These are phyloP conservation scores for Hypoxylon crocopeplum DNA, from an alignment of 495 filamentous ascomycete species.

Conservation along the genomic window DNA sequence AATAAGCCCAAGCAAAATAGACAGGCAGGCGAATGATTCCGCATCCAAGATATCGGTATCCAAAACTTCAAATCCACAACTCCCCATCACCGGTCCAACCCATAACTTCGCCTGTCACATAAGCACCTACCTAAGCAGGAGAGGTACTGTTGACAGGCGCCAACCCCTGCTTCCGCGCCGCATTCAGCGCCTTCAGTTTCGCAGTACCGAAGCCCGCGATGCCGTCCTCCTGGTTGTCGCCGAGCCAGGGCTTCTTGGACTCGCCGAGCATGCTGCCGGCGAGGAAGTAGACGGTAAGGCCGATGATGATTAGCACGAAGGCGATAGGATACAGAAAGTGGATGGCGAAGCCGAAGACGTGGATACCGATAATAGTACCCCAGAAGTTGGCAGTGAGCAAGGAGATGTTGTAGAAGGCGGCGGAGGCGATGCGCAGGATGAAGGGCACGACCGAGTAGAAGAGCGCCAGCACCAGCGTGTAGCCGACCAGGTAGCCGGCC, in stretches of 20 bases:
- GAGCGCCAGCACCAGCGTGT: constrained; percentile 77
- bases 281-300: constrained; percentile 82
- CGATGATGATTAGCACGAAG: constrained; percentile 87
- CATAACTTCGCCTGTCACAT: not conserved
- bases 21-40: too few relatives aligned
- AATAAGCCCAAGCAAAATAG: too few relatives aligned
- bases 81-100: not conserved
- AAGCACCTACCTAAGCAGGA: not conserved
- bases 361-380: constrained; percentile 88
- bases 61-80: not conserved
- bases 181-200: constrained; percentile 74
- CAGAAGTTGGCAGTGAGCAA: constrained; percentile 96
- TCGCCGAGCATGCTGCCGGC: constrained; percentile 82
- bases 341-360: constrained; percentile 80
- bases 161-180: constrained; percentile 47
- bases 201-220: constrained; percentile 87
- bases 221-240: constrained; percentile 80
- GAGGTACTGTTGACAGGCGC: constrained; percentile 4
- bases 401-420: constrained; percentile 96
- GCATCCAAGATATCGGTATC: not conserved
- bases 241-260: constrained; percentile 93
- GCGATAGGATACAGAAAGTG: constrained; percentile 95
- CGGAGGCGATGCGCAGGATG: constrained; percentile 83
- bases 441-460: constrained; percentile 91
- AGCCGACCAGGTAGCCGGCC: constrained; percentile 83